Evolutionary conservation across 192 early-diverging fungal species (phyloP).

Genomic region (Umbelopsis ramanniana): DNA sequence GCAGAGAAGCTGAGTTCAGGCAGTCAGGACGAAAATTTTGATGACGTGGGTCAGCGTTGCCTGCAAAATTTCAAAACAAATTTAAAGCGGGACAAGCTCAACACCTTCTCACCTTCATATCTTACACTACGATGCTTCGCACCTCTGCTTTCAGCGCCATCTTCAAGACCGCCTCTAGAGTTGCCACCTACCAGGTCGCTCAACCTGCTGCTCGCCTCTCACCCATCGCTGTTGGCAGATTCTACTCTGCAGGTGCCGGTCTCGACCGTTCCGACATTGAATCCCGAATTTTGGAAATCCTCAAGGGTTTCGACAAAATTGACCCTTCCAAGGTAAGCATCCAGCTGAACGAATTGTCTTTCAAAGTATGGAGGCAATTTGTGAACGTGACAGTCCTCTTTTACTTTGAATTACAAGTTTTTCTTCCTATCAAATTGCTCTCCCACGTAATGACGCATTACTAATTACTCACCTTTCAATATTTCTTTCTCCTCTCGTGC

Average conservation of each 20-base stretch:
- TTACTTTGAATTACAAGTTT: background rate
- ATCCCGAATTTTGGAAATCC: constrained; percentile 83
- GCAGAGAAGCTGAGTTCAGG: background rate
- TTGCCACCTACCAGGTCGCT: constrained; percentile 37
- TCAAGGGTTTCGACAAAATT: constrained; percentile 98
- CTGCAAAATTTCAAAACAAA: constrained; percentile 18
- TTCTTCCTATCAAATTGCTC: background rate
- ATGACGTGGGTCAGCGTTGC: background rate
- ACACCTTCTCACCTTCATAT: constrained; percentile 8
- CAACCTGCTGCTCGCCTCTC: constrained; percentile 33
- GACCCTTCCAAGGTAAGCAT: constrained; percentile 82
- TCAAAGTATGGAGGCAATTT: too few species aligned
- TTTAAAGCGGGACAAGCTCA: background rate
- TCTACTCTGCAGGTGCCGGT: constrained; percentile 75
- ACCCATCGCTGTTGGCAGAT: constrained; percentile 58
- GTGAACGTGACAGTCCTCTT: too few species aligned
- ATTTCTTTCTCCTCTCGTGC: too few species aligned
- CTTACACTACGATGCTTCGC: constrained; percentile 37
- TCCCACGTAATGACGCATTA: background rate
- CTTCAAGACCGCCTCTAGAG: constrained; percentile 44
- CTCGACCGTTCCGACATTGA: constrained; percentile 76
- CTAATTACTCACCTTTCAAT: background rate
- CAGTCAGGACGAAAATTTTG: background rate
- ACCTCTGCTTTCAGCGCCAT: constrained; percentile 37
- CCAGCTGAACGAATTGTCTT: too few species aligned